Evolutionary conservation across 2,329 filamentous ascomycete species (phyloP), one percentile per base, ranked within the genome.

Genomic region (Rugonectria rugulosa): DNA sequence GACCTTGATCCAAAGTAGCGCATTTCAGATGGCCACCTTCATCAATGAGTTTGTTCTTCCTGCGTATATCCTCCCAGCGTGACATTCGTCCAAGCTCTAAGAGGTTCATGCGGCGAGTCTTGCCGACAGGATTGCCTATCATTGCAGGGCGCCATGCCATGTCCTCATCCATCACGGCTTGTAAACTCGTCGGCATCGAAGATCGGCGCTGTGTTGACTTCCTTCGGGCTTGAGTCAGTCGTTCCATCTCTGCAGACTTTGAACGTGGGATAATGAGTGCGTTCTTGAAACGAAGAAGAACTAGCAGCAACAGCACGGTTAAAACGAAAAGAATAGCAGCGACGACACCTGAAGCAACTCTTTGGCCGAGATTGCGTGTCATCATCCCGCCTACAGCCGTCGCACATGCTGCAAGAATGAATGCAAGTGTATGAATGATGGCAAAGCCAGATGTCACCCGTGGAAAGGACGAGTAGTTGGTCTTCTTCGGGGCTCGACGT

Each of bases 381-480:
- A 88, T 81, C 40, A 80, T 77, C n/a, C 89, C 89, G 6, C 88
- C 88, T 14, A 90, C 78, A 9, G 83, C 85, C 2, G 88, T 91
- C 5, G 88, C 83, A 0, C 82, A 82, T 0, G 89, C 89, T 0
- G 89, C 88, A 43, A 91, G 78, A 19, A 89, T 69, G 69, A 91
- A 92, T 1, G 85, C 87, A 27, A 92, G 72, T 2, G 82, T 81
- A 66, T 93, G 89, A n/a, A 85, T 84, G 8, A 86, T 79, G 23
- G 89, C 89, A 68, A 91, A 87, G 0, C 86, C 90, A 6, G 89
- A 88, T 15, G 81, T 85, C 8, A 92, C 86, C 32, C 90, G 83
- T 6, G 90, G 90, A 60, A 90, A 92, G 1, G 86, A 88, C 0
- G 89, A 90, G 74, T 91, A 92, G 68, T 90, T 91, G 10, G 85